phyloP scores from a whole-genome alignment of 176 grass and related monocot species.

The Musa beccarii region DNA sequence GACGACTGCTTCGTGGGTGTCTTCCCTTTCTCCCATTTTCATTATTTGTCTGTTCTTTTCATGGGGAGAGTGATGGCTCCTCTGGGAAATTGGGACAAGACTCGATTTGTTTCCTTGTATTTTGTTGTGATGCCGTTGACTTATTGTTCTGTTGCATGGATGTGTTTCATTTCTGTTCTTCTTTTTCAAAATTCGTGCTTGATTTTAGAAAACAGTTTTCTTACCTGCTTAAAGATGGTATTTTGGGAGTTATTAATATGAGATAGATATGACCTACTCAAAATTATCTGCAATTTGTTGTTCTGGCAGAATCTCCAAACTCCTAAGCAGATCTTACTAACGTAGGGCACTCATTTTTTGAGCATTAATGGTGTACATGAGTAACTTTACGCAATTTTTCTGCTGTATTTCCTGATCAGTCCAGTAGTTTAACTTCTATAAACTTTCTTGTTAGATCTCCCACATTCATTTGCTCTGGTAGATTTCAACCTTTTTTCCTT shows the following conservation, averaged over 20 bases:
- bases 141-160: neutral
- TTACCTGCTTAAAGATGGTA: neutral
- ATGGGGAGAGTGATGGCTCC: neutral
- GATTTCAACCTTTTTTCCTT: neutral
- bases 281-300: neutral
- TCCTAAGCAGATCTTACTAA: neutral
- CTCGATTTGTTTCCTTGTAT: too few relatives aligned
- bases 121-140: neutral
- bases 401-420: neutral
- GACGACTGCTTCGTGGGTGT: conserved; percentile 18
- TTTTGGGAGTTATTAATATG: neutral
- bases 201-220: neutral
- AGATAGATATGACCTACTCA: neutral
- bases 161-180: neutral
- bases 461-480: neutral
- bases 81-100: neutral
- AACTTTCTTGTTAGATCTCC: neutral
- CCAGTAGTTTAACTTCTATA: neutral
- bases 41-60: neutral
- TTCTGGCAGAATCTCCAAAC: neutral
- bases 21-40: neutral
- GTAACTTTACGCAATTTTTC: neutral
- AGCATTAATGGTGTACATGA: neutral
- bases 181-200: neutral
- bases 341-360: neutral